Evolutionary conservation across 495 filamentous ascomycete genomes (phyloP).

Genomic region (Penicillium dipodomyicola): DNA sequence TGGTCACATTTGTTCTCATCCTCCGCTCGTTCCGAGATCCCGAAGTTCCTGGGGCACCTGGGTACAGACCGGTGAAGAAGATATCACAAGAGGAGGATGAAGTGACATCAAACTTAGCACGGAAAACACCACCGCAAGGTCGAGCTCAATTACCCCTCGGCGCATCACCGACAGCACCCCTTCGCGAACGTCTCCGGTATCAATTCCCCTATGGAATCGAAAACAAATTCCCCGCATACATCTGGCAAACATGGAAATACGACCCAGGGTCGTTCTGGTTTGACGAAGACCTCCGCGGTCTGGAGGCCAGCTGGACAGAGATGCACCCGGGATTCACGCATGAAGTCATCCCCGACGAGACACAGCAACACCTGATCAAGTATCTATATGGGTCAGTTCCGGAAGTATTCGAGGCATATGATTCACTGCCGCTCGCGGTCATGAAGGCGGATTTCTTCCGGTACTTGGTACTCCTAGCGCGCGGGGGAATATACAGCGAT

Average conservation of each 20-base stretch:
- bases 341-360: conserved; percentile 91
- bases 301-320: conserved; percentile 89
- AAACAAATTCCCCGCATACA: conserved; percentile 88
- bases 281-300: conserved; percentile 64
- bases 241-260: conserved; percentile 99
- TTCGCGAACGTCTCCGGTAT: conserved; percentile 83
- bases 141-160: conserved; percentile 39
- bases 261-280: conserved; percentile 81
- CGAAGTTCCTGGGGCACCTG: conserved; percentile 28
- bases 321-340: conserved; percentile 89
- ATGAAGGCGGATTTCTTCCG: conserved; percentile 98
- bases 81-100: conserved; percentile 27
- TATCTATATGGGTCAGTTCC: conserved; percentile 86
- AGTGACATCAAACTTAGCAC: conserved; percentile 9
- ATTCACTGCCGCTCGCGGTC: conserved; percentile 77
- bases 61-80: conserved; percentile 22
- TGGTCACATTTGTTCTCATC: conserved; percentile 70
- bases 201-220: conserved; percentile 91
- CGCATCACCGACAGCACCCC: conserved; percentile 43
- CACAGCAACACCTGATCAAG: conserved; percentile 74
- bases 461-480: conserved; percentile 88
- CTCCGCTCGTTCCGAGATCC: conserved; percentile 58
- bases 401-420: conserved; percentile 90
- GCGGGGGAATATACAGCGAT: conserved; percentile 94
- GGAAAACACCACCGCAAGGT: conserved; percentile 18